Evolutionary conservation across 768 basidiomycete species (phyloP), one percentile per base, ranked within the genome.

Genomic region (Auricularia heimuer): DNA sequence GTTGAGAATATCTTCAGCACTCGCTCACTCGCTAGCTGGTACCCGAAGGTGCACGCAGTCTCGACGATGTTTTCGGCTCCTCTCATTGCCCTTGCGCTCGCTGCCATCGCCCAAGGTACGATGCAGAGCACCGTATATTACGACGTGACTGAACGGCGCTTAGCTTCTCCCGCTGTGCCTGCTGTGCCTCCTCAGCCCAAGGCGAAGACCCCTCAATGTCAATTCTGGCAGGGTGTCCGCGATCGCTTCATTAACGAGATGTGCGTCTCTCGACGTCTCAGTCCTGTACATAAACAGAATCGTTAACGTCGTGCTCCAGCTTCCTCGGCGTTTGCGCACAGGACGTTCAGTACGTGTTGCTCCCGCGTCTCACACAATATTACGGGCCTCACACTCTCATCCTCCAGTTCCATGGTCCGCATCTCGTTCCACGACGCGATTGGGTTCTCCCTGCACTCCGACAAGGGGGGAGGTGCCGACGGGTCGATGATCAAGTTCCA

Each of bases 391-490:
- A 18, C 44, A 10, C 44, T 45, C 18, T 29, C 29, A 29, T 29
- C 29, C 29, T 29, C 29, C 29, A 29, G 29, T 29, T 29, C 29
- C 29, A 29, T 29, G 29, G 29, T 29, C 29, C 29, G 29, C 29
- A 29, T 29, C 29, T 29, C 29, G 29, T 29, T 29, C 44, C 44
- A 45, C 44, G 44, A 45, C 44, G 44, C 44, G 44, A 45, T 45
- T 18, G 44, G 44, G 11, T 45, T 45, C 44, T 45, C 44, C 18
- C 44, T 45, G 44, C 44, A 45, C 44, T 45, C 44, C 11, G 44
- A 45, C 44, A 45, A 45, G 44, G 73, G 75, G 35, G 71, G 70
- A 29, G 56, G 56, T 14, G 51, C 62, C 70, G 68, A 71, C 47
- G 69, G 68, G 18, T 67, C 66, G 33, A 70, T 71, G 21, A 69